Evolutionary conservation across 352 stramenopile genomes (phyloP), one percentile per base, ranked within the genome.

Genomic region (Pythium apleroticum): DNA sequence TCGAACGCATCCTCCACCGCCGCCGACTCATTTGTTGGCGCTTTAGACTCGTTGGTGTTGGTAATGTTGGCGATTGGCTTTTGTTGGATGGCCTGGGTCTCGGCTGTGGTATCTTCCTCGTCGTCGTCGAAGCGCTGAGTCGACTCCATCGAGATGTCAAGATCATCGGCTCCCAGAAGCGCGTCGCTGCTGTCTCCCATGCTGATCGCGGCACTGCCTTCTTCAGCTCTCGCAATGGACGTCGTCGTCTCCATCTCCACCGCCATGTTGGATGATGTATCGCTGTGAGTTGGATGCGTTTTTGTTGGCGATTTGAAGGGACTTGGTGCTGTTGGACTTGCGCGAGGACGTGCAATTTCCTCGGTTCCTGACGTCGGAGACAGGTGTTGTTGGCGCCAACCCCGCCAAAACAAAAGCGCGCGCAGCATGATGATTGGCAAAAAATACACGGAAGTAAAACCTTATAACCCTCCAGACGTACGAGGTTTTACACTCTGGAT

Each of bases 51-150:
- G 43, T 49, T 57, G 50, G 50, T 33, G 46, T 27, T 41, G 60
- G 12, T 15, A 22, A 25, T 15, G 22, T 31, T 35, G 30, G 28
- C 25, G 48, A 45, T 48, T 17, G 33, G 27, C 14, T 17, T 11
- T 45, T 41, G 24, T 8, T 15, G 31, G 25, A 20, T 11, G n/a
- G 14, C 9, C 1, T 3, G 41, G 11, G 27, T 60, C 19, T 58
- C 33, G 20, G 19, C 31, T 11, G 46, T 48, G 4, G 45, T 48
- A 17, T 28, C 25, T 12, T 65, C 57, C 12, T 71, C 58, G 14
- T 81, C 68, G 3, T 77, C 73, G 4, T 65, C 50, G 24, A 86
- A 60, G 43, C 78, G 31, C 58, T 88, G 79, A 37, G 77, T 86
- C 43, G 62, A 59, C 17, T 76, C 73, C 30, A 80, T 71, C 31